These are phyloP conservation scores for Whalleya microplaca DNA, from an alignment of 2,329 filamentous ascomycete species.

Conservation along the genomic window DNA sequence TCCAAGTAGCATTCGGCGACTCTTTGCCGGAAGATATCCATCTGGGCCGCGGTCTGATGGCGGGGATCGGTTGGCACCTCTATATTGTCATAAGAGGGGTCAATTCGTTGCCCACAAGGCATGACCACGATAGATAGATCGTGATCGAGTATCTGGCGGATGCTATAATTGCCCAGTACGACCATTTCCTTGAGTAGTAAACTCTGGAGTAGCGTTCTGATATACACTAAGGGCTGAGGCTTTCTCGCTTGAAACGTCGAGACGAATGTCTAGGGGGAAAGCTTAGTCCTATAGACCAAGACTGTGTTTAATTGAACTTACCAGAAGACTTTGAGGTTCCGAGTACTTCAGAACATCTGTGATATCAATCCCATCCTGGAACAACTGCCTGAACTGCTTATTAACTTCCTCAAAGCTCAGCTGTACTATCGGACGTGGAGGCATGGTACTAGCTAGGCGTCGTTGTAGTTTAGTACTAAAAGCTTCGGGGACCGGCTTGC, in stretches of 20 bases:
- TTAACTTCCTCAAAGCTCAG: slow-evolving; percentile 74
- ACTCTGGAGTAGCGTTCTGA: slow-evolving; percentile 77
- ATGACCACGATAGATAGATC: slow-evolving; percentile 80
- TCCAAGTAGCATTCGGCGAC: slow-evolving; percentile 77
- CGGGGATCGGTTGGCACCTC: slow-evolving; percentile 75
- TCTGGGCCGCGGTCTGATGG: slow-evolving; percentile 71
- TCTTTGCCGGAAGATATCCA: slow-evolving; percentile 69
- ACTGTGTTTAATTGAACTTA: slow-evolving; percentile 43
- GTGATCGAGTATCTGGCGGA: slow-evolving; percentile 77
- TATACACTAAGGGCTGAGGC: slow-evolving; percentile 81
- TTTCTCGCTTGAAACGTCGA: slow-evolving; percentile 76
- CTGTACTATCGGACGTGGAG: slow-evolving; percentile 85
- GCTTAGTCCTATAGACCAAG: slow-evolving; percentile 23
- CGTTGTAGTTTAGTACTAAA: slow-evolving; percentile 92
- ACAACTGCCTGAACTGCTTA: slow-evolving; percentile 69
- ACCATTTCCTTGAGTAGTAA: slow-evolving; percentile 75
- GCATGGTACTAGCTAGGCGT: slow-evolving; percentile 90
- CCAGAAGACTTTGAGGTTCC: slow-evolving; percentile 71
- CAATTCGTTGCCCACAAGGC: slow-evolving; percentile 70
- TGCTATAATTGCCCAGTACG: slow-evolving; percentile 68
- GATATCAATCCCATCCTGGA: slow-evolving; percentile 71
- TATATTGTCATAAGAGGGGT: slow-evolving; percentile 74
- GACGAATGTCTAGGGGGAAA: slow-evolving; percentile 69
- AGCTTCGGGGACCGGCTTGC: slow-evolving; percentile 69
- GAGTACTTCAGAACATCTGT: slow-evolving; percentile 69